These are phyloP conservation scores for Platanthera guangdongensis DNA, from an alignment of 106 monocot genomes.

Conservation along the genomic window DNA sequence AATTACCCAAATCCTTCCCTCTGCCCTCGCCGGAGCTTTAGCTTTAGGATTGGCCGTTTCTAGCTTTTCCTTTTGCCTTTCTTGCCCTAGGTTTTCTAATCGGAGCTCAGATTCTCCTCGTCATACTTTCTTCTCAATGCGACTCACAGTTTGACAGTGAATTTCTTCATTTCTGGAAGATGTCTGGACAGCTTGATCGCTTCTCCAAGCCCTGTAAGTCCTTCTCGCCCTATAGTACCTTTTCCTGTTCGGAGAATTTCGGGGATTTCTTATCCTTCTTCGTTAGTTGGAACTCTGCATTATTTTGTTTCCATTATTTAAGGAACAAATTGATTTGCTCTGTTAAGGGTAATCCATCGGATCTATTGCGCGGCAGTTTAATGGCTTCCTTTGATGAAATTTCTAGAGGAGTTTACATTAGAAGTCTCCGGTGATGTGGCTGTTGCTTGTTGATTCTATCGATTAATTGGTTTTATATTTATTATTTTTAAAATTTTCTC, in stretches of 20 bases:
- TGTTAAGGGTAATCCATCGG: neutral
- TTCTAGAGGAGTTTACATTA: neutral
- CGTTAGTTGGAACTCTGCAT: neutral
- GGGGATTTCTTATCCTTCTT: neutral
- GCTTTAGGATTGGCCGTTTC: neutral
- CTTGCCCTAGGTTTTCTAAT: neutral
- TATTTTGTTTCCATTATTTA: neutral
- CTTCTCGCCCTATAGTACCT: neutral
- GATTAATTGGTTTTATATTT: no score
- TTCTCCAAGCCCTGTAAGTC: slow-evolving; percentile 14
- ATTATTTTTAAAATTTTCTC: no score
- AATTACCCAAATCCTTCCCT: neutral
- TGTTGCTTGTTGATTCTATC: neutral
- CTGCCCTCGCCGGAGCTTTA: neutral
- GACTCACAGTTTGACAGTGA: neutral
- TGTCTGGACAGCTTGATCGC: slow-evolving; percentile 19
- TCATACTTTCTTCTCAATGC: neutral
- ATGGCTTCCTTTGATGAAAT: neutral
- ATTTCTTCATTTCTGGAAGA: neutral
- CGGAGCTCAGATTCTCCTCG: neutral
- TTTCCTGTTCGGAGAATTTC: neutral
- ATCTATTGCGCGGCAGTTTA: no score
- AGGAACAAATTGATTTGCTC: neutral
- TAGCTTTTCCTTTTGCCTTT: neutral
- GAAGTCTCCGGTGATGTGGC: neutral